Evolutionary conservation across 2,329 filamentous ascomycete species (phyloP), one percentile per base, ranked within the genome.

Genomic region (Cladosporium sp.): DNA sequence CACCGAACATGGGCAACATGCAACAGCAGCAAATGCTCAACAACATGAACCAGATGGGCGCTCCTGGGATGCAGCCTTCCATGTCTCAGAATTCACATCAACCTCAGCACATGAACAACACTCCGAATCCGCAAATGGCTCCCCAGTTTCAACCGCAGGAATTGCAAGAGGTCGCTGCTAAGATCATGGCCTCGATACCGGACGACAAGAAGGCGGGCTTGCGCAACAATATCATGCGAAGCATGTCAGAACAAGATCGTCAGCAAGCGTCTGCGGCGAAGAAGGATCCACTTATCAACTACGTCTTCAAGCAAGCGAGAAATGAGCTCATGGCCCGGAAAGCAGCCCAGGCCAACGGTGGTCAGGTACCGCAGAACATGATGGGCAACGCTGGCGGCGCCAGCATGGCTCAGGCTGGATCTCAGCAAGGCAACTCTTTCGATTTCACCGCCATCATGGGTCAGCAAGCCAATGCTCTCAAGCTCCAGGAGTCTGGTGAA

Each of bases 391-490:
- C 56, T 18, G 55, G 51, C 17, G 61, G 55, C 36, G 48, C 51
- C 8, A 56, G 47, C 29, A 59, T 48, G 45, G 18, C 45, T 30
- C 45, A 48, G n/a, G 39, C 36, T 27, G 45, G 36, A 22, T 48
- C 45, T 3, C 45, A 47, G 39, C 50, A 37, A 41, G 30, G 43
- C 13, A 72, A 64, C 66, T 65, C 34, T 9, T 52, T 75, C 48
- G 71, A 76, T 56, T 73, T 83, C 56, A 76, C 78, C 50, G 77
- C 80, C 38, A 75, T 83, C 34, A 72, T 80, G 51, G 78, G 76
- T 22, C 80, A 83, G 58, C 82, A 84, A 65, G 77, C 76, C 36
- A 80, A 82, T 55, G 80, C 79, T n/a, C 65, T 83, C 56, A 78
- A 80, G 47, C 76, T 77, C 13, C 79, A 82, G 59, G 78, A 83